These are phyloP conservation scores for Euphorbia peplus DNA, from an alignment of 345 rosid genomes.

Conservation along the genomic window DNA sequence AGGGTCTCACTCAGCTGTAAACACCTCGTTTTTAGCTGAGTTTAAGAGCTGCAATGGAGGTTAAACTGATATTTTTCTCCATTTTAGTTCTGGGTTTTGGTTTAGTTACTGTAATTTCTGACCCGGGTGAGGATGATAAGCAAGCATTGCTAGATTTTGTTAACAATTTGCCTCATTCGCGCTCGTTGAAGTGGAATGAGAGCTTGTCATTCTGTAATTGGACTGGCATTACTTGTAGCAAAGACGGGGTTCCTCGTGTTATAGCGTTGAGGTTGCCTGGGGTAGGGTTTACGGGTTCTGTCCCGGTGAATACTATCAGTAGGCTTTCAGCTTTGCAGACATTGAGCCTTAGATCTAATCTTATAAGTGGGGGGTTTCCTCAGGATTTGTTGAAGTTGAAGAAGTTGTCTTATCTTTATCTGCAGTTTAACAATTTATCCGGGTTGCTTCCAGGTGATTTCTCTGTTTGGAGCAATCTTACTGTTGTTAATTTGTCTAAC, in stretches of 20 bases:
- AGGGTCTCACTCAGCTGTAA: slow-evolving; percentile 28
- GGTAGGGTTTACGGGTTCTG: slow-evolving; percentile 63
- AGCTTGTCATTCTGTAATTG: slow-evolving; percentile 56
- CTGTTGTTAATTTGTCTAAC: slow-evolving; percentile 66
- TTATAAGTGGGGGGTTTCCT: slow-evolving; percentile 60
- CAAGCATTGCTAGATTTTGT: slow-evolving; percentile 67
- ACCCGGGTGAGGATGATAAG: slow-evolving; percentile 65
- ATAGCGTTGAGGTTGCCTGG: slow-evolving; percentile 77
- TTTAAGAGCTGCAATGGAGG: slow-evolving; percentile 22
- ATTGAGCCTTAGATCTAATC: slow-evolving; percentile 80
- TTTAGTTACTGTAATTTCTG: slow-evolving; percentile 26
- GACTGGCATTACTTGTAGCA: slow-evolving; percentile 73
- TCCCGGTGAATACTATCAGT: slow-evolving; percentile 68
- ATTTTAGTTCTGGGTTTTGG: slow-evolving; percentile 13
- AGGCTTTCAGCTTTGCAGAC: slow-evolving; percentile 67
- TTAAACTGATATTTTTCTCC: slow-evolving; percentile 4
- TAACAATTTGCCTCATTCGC: slow-evolving; percentile 44
- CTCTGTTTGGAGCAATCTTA: slow-evolving; percentile 58
- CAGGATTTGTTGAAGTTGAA: slow-evolving; percentile 57
- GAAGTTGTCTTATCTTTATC: slow-evolving; percentile 67
- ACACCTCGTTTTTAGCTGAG: slow-evolving; percentile 50
- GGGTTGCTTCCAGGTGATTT: slow-evolving; percentile 59
- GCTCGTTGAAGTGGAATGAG: slow-evolving; percentile 58
- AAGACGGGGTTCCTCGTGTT: slow-evolving; percentile 47
- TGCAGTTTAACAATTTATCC: slow-evolving; percentile 65